Evolutionary conservation across 352 stramenopile species (phyloP).

Genomic region (Phytophthora brassicae): DNA sequence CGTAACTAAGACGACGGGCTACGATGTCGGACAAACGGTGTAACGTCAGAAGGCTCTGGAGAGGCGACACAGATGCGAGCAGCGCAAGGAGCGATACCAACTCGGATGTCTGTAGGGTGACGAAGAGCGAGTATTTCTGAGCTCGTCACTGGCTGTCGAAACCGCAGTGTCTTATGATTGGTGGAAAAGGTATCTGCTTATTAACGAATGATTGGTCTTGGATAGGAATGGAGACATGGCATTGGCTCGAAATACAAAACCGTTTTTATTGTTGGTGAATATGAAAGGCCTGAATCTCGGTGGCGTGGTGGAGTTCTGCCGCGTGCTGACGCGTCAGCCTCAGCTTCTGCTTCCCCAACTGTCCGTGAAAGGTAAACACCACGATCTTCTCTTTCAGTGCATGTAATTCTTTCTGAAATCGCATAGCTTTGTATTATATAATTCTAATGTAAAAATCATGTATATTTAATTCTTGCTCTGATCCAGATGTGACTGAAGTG

Average conservation of each 20-base stretch:
- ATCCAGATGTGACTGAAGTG: slow-evolving; percentile 78
- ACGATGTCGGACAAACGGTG: background rate
- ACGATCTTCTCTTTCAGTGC: slow-evolving; percentile 1
- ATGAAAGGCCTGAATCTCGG: slow-evolving; percentile 81
- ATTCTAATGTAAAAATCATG: slow-evolving; percentile 7
- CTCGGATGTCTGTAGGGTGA: slow-evolving; percentile 7
- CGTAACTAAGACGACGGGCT: background rate
- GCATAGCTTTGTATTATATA: slow-evolving; percentile 3
- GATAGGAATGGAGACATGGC: background rate
- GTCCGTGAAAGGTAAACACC: slow-evolving; percentile 61
- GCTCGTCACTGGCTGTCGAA: slow-evolving; percentile 28
- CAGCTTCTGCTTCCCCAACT: slow-evolving; percentile 83
- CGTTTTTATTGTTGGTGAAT: background rate
- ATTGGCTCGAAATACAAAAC: slow-evolving; percentile 12
- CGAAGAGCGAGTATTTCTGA: slow-evolving; percentile 32
- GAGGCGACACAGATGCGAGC: background rate
- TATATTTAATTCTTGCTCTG: background rate
- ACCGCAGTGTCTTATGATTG: slow-evolving; percentile 20
- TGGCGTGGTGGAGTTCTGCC: slow-evolving; percentile 82
- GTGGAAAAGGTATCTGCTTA: slow-evolving; percentile 17
- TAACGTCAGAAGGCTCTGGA: too few species aligned
- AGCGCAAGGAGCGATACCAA: background rate
- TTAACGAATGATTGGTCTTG: slow-evolving; percentile 19
- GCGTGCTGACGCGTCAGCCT: slow-evolving; percentile 65
- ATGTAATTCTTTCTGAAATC: background rate